Evolutionary conservation across 352 stramenopile species (phyloP), one percentile per base, ranked within the genome.

Genomic region (Phytopythium aichiense): DNA sequence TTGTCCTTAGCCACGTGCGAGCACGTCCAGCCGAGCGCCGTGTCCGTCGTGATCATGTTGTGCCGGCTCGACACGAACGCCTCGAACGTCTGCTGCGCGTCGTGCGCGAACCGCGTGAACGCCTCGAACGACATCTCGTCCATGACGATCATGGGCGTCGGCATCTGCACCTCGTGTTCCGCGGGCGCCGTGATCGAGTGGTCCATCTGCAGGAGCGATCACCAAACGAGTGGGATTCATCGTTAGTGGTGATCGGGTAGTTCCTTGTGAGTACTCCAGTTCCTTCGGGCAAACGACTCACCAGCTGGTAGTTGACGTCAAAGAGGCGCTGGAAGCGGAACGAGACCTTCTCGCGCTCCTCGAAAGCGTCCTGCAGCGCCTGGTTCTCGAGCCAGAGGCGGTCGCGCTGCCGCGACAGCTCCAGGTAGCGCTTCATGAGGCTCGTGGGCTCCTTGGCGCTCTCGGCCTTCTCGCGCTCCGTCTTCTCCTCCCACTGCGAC

Each of bases 111-210:
- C 35, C 75, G 71, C 40, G 59, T 66, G 55, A 84, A 84, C 51
- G 67, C 75, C 33, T 84, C 74, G 42, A 77, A 68, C 40, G 72
- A 79, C 74, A 84, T 84, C n/a, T 84, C 74, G 58, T 84, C 72
- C 74, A 84, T 84, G 45, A 84, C 77, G 28, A 84, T 64, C 74
- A 79, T 72, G 4, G 74, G 74, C 40, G 72, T 74, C 5, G 72
- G 74, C 40, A 68, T 71, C 58, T 77, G 70, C 46, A 77, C 70
- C 12, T 76, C 64, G 4, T 76, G 56, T 15, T 71, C 58, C 22
- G 56, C 68, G 0, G 69, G 68, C 0, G 64, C 69, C 18, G 72
- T 70, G 45, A 76, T 70, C 58, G 74, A 81, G 64, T 84, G 74
- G 63, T 84, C 69, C 74, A 84, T 84, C 65, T 71, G 22, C 3